Evolutionary conservation across 768 basidiomycete genomes (phyloP), one percentile per base, ranked within the genome.

Genomic region (Calocybe gangraenosa): DNA sequence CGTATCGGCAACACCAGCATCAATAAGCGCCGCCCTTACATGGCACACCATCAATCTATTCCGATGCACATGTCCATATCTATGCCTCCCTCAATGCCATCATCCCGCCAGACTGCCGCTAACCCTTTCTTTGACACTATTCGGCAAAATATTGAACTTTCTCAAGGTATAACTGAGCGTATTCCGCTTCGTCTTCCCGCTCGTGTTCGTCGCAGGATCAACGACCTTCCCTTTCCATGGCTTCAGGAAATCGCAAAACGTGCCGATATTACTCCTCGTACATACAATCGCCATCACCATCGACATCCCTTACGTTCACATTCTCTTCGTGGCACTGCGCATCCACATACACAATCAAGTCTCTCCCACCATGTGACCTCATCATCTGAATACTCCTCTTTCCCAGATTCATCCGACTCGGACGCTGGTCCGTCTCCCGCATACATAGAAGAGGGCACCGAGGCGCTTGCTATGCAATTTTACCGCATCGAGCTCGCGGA

Each of bases 111-210:
- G 8, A 62, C 84, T 7, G 3, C 20, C 3, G 81, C 74, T 53
- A 97, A 95, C 61, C 95, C 95, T 8, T 98, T 98, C 69, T 97
- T 91, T 54, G 94, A 98, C 64, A 85, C 87, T 56, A 88, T 98
- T 55, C 82, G 88, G 31, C 89, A 92, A 65, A 90, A 92, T 54
- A 61, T 82, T 2, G 92, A 96, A 66, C 78, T 96, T 18, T 78
- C 83, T 2, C 70, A 81, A 25, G 80, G 81, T 6, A 75, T 81
- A 50, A 87, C 83, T 0, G 89, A 92, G 55, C 84, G 88, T 25
- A 94, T 95, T 30, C 82, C 89, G 11, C 79, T 96, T 42, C 66
- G 74, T 37, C 65, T 78, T 2, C 69, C 76, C 8, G 56, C 59
- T 43, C 69, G 73, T 37, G 73, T 81, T 40, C 73, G 74, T 18